Conservation (phyloP, 2,329 filamentous ascomycete species). For the Ceratocystis papillata region DNA sequence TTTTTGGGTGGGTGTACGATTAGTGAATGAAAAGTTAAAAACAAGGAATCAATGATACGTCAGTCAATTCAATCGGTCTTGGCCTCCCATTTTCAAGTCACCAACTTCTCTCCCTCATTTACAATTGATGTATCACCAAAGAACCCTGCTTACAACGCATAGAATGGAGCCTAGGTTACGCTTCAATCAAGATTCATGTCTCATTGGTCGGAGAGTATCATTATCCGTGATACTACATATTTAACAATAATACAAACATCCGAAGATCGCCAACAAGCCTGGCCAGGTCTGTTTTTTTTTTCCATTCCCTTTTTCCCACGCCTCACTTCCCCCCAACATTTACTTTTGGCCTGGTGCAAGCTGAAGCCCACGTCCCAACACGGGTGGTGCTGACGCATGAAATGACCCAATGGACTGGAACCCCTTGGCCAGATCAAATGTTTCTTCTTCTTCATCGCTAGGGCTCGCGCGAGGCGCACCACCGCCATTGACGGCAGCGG, state of each 20-base stretch:
- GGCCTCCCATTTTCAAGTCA: background rate
- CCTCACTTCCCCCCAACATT: background rate
- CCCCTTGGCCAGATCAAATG: conserved; percentile 51
- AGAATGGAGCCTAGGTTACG: no score
- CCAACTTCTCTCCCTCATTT: background rate
- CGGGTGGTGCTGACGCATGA: conserved; percentile 39
- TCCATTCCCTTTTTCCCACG: background rate
- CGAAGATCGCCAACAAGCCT: no score
- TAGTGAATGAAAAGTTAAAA: conserved; percentile 12
- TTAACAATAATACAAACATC: no score
- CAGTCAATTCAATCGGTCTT: background rate
- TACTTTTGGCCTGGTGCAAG: conserved; percentile 10
- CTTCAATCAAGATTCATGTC: no score
- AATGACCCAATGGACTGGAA: conserved; percentile 56
- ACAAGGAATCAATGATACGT: conserved; percentile 6
- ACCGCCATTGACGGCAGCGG: conserved; percentile 22
- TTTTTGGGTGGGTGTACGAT: conserved; percentile 11
- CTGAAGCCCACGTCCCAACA: conserved; percentile 35
- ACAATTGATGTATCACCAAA: no score
- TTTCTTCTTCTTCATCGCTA: conserved; percentile 40
- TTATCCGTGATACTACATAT: no score
- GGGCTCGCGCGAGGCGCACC: conserved; percentile 9
- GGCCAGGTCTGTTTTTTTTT: background rate
- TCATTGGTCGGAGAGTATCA: no score
- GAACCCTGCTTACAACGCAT: no score